A percentile compares a stretch with the other conserved stretches of the same genome.
Conservation (phyloP, 768 basidiomycete genomes). For the Leccinum truebloodii region DNA sequence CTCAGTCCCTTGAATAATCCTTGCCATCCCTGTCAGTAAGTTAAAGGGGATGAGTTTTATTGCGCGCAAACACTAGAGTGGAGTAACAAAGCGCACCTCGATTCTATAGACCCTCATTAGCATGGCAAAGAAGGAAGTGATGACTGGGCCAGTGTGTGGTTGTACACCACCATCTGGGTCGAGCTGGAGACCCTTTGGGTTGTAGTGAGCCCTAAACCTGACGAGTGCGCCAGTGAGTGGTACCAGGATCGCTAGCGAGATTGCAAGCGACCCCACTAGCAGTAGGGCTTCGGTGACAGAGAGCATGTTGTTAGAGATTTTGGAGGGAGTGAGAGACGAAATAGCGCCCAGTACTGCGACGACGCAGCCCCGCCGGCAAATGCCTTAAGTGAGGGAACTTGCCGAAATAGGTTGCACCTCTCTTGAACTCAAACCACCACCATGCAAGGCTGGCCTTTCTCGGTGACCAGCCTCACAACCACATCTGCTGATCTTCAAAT, state of each 20-base stretch:
- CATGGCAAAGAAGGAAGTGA: slow-evolving; percentile 77
- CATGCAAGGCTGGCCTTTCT: slow-evolving; percentile 15
- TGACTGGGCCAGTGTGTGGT: slow-evolving; percentile 76
- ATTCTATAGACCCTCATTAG: slow-evolving; percentile 65
- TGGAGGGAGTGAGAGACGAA: neutral
- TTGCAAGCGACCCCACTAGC: slow-evolving; percentile 43
- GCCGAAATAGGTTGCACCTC: slow-evolving; percentile 20
- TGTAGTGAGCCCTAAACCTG: slow-evolving; percentile 81
- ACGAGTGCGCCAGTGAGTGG: slow-evolving; percentile 70
- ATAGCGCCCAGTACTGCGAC: too few relatives aligned
- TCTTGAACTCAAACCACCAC: slow-evolving; percentile 36
- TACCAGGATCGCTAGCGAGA: slow-evolving; percentile 60
- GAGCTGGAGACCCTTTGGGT: slow-evolving; percentile 79
- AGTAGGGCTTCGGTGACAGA: slow-evolving; percentile 42
- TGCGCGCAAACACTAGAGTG: neutral
- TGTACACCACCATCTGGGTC: slow-evolving; percentile 76
- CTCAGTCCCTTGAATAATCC: slow-evolving; percentile 84
- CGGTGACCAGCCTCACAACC: neutral
- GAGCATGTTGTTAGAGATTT: slow-evolving; percentile 30
- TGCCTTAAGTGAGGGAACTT: slow-evolving; percentile 25
- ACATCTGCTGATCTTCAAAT: neutral
- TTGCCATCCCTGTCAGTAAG: slow-evolving; percentile 51
- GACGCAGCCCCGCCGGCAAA: slow-evolving; percentile 30
- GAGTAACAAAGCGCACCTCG: slow-evolving; percentile 51
- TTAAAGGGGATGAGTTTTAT: neutral